A percentile compares a stretch with the other conserved stretches of the same genome.
Conservation (phyloP, 805 yeast genomes). For the Aciculoconidium aculeatum region DNA sequence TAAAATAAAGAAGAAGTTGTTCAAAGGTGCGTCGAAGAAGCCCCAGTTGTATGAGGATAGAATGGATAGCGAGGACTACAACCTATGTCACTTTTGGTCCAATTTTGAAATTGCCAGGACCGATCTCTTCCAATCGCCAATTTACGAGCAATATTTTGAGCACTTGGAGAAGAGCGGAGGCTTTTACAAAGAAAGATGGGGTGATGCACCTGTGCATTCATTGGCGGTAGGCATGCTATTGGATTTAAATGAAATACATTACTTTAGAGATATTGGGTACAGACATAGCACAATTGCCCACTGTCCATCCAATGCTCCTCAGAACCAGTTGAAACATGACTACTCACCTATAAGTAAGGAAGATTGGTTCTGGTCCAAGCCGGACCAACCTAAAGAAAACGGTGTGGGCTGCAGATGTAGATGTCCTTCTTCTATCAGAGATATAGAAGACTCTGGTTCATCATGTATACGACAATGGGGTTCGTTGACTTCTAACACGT, state of each 20-base stretch:
- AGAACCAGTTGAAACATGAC: slow-evolving; percentile 43
- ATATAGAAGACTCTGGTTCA: slow-evolving; percentile 14
- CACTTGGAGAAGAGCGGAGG: slow-evolving; percentile 72
- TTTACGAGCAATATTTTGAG: slow-evolving; percentile 63
- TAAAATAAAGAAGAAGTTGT: slow-evolving; percentile 5
- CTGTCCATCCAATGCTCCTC: slow-evolving; percentile 62
- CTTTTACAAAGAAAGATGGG: slow-evolving; percentile 70
- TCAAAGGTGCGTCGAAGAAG: slow-evolving; percentile 9
- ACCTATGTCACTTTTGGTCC: slow-evolving; percentile 79
- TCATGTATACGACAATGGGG: slow-evolving; percentile 16
- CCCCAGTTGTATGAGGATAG: slow-evolving; percentile 43
- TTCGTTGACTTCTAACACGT: slow-evolving; percentile 13
- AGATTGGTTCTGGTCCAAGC: slow-evolving; percentile 29
- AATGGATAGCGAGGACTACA: slow-evolving; percentile 63
- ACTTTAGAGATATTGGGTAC: slow-evolving; percentile 90
- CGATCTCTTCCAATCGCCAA: slow-evolving; percentile 60
- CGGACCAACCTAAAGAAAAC: slow-evolving; percentile 26
- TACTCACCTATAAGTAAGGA: slow-evolving; percentile 9
- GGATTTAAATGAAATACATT: slow-evolving; percentile 68
- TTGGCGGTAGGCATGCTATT: slow-evolving; percentile 76
- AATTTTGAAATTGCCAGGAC: slow-evolving; percentile 83
- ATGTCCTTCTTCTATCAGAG: slow-evolving; percentile 47
- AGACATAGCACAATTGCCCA: slow-evolving; percentile 75
- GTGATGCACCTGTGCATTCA: slow-evolving; percentile 90
- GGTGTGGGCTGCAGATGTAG: slow-evolving; percentile 84